Conservation (phyloP, 495 filamentous ascomycete species). For the Hapsidospora chrysogenum region DNA sequence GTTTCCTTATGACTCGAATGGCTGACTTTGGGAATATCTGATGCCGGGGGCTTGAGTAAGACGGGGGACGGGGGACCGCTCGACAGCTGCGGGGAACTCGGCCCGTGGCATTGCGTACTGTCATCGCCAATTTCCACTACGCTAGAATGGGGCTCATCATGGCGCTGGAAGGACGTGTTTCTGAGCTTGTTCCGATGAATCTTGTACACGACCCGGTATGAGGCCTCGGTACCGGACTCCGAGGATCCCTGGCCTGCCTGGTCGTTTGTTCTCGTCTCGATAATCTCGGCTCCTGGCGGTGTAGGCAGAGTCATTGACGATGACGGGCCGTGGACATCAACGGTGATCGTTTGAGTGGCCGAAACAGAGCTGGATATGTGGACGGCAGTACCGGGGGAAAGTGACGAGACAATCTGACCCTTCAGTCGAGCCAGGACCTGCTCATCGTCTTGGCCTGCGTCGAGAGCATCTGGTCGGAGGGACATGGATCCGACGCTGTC, state of each 20-base stretch:
- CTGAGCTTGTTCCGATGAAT: conserved; percentile 20
- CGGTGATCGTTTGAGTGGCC: conserved; percentile 54
- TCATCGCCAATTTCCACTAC: background rate
- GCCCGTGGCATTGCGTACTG: no score
- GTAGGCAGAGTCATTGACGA: conserved; percentile 40
- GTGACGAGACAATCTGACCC: conserved; percentile 23
- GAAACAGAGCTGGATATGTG: conserved; percentile 47
- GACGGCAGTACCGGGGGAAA: conserved; percentile 33
- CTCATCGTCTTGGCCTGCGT: conserved; percentile 19
- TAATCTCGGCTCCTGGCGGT: conserved; percentile 48
- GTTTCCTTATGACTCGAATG: no score
- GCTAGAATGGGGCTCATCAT: conserved; percentile 4
- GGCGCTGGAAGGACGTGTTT: conserved; percentile 18
- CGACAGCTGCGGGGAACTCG: no score
- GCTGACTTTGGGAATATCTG: no score
- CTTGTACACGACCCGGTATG: conserved; percentile 24
- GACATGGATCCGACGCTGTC: no score
- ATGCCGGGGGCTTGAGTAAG: no score
- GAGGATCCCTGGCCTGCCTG: no score
- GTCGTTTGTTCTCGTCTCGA: conserved; percentile 29
- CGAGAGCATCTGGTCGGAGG: no score
- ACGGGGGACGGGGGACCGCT: no score
- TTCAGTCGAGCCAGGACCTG: conserved; percentile 24
- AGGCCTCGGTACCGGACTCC: background rate
- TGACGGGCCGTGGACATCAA: conserved; percentile 51